Percentiles rank a stretch among this genome's conserved stretches.
Evolutionary conservation across 2,329 filamentous ascomycete species (phyloP).

Genomic region (Aspergillus oerlinghausenensis): DNA sequence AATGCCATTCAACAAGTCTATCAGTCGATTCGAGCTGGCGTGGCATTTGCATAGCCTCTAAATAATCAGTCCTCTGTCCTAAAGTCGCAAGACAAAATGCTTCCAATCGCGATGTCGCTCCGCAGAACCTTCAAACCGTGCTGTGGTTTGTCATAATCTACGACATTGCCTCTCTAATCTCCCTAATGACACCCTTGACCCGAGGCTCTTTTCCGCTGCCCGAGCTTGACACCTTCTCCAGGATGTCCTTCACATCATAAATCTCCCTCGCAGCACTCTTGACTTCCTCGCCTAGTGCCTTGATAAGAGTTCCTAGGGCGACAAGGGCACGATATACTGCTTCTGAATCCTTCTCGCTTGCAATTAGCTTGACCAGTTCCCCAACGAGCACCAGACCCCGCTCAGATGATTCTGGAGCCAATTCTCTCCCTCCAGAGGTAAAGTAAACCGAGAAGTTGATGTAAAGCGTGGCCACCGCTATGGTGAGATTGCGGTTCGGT

Average conservation of each 20-base stretch:
- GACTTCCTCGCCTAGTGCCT: slow-evolving; percentile 55
- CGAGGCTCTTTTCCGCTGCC: slow-evolving; percentile 54
- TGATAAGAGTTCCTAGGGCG: slow-evolving; percentile 71
- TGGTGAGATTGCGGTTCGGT: slow-evolving; percentile 71
- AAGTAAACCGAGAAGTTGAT: slow-evolving; percentile 82
- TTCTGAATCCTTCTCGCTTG: slow-evolving; percentile 69
- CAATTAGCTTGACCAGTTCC: slow-evolving; percentile 60
- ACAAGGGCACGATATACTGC: slow-evolving; percentile 78
- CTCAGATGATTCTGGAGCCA: slow-evolving; percentile 42
- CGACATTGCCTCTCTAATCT: slow-evolving; percentile 49
- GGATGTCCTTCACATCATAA: slow-evolving; percentile 47
- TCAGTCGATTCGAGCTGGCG: not conserved
- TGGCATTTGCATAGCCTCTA: slow-evolving; percentile 14
- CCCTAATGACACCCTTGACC: slow-evolving; percentile 55
- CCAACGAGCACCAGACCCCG: slow-evolving; percentile 53
- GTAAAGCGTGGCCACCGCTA: slow-evolving; percentile 75
- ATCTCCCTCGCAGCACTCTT: slow-evolving; percentile 55
- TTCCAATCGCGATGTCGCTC: not conserved
- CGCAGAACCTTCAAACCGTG: not conserved
- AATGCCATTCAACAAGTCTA: not conserved
- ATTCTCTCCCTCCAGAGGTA: slow-evolving; percentile 41
- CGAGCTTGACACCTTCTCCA: slow-evolving; percentile 47
- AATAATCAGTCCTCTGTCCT: slow-evolving; percentile 7
- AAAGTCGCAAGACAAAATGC: not conserved
- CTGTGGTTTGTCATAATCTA: slow-evolving; percentile 1